Evolutionary conservation across 225 moss, liverwort and hornwort genomes (phyloP).

Genomic region (Polytrichum formosum): DNA sequence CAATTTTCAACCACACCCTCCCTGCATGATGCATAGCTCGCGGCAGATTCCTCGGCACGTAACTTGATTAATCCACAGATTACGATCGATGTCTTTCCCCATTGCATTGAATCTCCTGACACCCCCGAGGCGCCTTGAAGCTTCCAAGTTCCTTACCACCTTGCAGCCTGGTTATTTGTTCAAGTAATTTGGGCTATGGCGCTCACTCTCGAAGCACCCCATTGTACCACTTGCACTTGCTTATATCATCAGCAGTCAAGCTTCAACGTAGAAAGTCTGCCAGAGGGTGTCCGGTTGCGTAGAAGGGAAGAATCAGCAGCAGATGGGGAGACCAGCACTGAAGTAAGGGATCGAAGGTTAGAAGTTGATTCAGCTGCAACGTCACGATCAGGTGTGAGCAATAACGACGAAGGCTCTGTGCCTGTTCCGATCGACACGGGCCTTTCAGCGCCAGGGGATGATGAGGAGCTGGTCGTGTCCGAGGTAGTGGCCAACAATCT

Average conservation of each 20-base stretch:
- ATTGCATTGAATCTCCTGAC: too few species aligned
- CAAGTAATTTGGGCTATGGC: too few species aligned
- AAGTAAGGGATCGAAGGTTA: background rate
- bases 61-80: too few species aligned
- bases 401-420: background rate
- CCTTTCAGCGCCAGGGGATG: background rate
- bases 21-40: too few species aligned
- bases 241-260: background rate
- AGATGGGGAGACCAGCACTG: background rate
- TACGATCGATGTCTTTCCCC: too few species aligned
- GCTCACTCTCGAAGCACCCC: background rate
- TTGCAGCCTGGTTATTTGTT: too few species aligned
- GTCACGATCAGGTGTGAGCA: background rate
- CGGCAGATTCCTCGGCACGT: too few species aligned
- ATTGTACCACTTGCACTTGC: background rate
- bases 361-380: background rate
- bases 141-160: too few species aligned
- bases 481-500: conserved; percentile 33
- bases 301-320: background rate
- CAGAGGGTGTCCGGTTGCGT: background rate
- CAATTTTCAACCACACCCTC: too few species aligned
- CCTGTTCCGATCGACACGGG: background rate
- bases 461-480: conserved; percentile 5
- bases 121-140: too few species aligned
- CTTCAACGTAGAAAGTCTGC: background rate